Percentiles rank a stretch among this genome's conserved stretches.
Conservation (phyloP, 805 yeast genomes). For the Blastobotrys attinorum region DNA sequence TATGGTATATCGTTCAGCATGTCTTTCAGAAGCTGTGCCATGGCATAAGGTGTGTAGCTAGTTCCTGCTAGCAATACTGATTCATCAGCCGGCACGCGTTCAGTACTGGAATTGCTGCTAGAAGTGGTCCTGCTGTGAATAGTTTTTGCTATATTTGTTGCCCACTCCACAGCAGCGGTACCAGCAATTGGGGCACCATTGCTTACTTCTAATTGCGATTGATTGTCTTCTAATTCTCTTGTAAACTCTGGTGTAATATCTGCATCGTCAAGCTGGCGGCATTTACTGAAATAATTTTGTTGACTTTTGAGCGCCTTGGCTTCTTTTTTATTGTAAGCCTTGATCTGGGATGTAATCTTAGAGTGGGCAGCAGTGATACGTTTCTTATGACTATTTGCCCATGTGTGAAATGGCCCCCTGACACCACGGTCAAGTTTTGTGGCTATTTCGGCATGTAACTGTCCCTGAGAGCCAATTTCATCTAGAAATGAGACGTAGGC, state of each 20-base stretch:
- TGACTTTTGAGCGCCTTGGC: conserved; percentile 44
- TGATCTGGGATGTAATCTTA: conserved; percentile 39
- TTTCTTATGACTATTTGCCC: conserved; percentile 62
- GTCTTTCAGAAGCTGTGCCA: conserved; percentile 35
- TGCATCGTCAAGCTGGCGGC: conserved; percentile 56
- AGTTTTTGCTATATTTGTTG: not conserved
- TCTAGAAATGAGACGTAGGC: conserved; percentile 45
- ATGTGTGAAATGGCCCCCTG: conserved; percentile 56
- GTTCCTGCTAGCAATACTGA: conserved; percentile 24
- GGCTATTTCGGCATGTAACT: conserved; percentile 49
- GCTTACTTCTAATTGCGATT: no score
- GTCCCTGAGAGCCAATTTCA: conserved; percentile 48
- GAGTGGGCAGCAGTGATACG: conserved; percentile 52
- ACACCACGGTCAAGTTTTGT: conserved; percentile 48
- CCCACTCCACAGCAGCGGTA: not conserved
- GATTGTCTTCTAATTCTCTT: no score
- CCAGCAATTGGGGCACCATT: not conserved
- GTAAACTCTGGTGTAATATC: conserved; percentile 1
- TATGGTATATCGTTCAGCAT: conserved; percentile 44
- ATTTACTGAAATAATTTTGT: conserved; percentile 58
- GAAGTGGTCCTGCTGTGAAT: not conserved
- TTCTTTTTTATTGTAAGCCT: conserved; percentile 38
- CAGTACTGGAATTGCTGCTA: not conserved
- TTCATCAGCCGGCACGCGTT: not conserved
- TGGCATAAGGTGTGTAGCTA: conserved; percentile 28